These are phyloP conservation scores for Chytriomyces confervae DNA, from an alignment of 192 early-diverging fungal species.

Conservation along the genomic window DNA sequence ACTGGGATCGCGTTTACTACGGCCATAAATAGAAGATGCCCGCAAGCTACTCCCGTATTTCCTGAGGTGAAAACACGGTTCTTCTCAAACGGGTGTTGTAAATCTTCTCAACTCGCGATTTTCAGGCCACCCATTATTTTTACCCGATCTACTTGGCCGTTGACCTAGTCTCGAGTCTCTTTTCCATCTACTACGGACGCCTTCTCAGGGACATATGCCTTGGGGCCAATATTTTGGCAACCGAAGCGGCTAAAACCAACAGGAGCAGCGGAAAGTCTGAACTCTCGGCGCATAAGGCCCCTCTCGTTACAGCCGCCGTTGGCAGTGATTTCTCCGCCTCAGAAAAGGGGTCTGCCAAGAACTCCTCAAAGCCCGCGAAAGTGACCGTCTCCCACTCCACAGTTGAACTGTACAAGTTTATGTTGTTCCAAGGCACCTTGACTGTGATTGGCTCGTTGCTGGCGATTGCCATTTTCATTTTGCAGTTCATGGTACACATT, in stretches of 20 bases:
- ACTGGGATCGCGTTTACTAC: constrained; percentile 8
- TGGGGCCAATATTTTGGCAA: neutral
- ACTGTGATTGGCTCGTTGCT: neutral
- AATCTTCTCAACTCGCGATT: neutral
- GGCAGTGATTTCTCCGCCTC: neutral
- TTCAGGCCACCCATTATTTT: constrained; percentile 9
- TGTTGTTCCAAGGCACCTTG: neutral
- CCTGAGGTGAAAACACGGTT: neutral
- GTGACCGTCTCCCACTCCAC: neutral
- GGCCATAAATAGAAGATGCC: neutral
- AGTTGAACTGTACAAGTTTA: neutral
- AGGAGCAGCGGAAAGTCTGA: neutral
- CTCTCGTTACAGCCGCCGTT: neutral
- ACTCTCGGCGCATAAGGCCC: neutral
- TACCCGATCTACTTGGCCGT: constrained; percentile 3
- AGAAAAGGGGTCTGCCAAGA: neutral
- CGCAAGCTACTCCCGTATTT: neutral
- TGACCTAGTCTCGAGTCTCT: neutral
- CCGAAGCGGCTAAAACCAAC: neutral
- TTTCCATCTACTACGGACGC: neutral
- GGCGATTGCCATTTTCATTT: neutral
- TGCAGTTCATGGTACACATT: neutral
- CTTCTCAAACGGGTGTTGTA: neutral
- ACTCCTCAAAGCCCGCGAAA: neutral
- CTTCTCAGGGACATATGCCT: neutral